phyloP scores from a whole-genome alignment of 2,329 filamentous ascomycete genomes.

The Polychaeton citri region DNA sequence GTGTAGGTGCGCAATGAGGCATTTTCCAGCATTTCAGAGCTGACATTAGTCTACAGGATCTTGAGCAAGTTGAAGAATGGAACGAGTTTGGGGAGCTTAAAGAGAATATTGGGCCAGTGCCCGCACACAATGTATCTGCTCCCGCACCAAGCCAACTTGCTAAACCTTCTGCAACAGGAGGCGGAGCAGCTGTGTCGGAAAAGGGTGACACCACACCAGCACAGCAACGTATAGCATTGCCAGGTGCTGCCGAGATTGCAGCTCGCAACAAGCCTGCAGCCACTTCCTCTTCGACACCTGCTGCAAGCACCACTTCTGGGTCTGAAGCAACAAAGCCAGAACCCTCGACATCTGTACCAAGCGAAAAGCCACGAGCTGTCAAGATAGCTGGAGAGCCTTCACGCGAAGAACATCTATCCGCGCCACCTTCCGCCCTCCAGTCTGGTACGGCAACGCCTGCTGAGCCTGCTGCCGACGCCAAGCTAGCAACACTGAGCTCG shows the following conservation, averaged over 20 bases:
- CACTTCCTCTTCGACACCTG: conserved; percentile 15
- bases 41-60: conserved; percentile 46
- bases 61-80: conserved; percentile 94
- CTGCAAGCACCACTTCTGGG: conserved; percentile 11
- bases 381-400: conserved; percentile 1
- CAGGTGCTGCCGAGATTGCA: conserved; percentile 20
- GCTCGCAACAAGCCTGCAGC: conserved; percentile 6
- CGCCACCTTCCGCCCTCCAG: not conserved
- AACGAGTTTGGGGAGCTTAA: conserved; percentile 96
- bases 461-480: not conserved
- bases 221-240: conserved; percentile 10
- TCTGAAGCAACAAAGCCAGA: conserved; percentile 5
- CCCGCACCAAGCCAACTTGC: not conserved
- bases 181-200: conserved; percentile 8
- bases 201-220: conserved; percentile 3
- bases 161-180: conserved; percentile 4
- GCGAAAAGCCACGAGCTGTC: conserved; percentile 3
- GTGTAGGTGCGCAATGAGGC: conserved; percentile 45
- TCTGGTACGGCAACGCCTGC: not conserved
- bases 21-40: not conserved
- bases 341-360: conserved; percentile 22
- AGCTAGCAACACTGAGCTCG: not conserved
- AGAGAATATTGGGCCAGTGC: conserved; percentile 53
- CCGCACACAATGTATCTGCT: conserved; percentile 10
- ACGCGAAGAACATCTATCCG: conserved; percentile 4